phyloP scores from a whole-genome alignment of 2,329 filamentous ascomycete species.

The Fusarium sp. region DNA sequence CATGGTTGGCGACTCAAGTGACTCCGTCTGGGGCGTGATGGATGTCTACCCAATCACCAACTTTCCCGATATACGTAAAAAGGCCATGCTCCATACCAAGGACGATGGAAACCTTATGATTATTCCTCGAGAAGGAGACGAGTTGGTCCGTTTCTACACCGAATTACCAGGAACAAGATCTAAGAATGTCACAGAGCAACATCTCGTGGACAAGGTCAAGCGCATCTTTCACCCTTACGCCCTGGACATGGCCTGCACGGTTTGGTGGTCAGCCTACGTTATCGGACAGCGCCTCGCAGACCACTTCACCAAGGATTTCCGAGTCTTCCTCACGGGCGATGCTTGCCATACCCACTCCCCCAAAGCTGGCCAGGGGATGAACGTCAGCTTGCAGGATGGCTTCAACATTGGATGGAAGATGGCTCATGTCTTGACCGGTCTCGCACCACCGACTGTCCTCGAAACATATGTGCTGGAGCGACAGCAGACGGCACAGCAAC shows the following conservation, averaged over 20 bases:
- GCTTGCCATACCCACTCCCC: constrained; percentile 64
- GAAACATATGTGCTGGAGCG: constrained; percentile 62
- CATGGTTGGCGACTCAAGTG: constrained; percentile 42
- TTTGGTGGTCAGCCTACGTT: constrained; percentile 56
- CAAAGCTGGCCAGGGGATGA: constrained; percentile 77
- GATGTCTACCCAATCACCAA: constrained; percentile 42
- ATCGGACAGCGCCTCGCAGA: constrained; percentile 65
- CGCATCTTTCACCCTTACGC: constrained; percentile 63
- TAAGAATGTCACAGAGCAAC: constrained; percentile 14
- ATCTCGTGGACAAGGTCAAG: constrained; percentile 54
- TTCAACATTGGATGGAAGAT: constrained; percentile 66
- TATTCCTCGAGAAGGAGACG: constrained; percentile 40
- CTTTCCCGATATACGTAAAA: constrained; percentile 44
- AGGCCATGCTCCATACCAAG: constrained; percentile 42
- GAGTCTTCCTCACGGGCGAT: constrained; percentile 74
- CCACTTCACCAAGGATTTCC: constrained; percentile 56
- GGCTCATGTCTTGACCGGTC: constrained; percentile 51
- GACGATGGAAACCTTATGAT: constrained; percentile 40
- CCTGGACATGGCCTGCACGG: constrained; percentile 49
- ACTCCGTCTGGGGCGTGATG: constrained; percentile 45
- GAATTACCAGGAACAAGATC: constrained; percentile 13
- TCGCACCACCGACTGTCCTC: constrained; percentile 41
- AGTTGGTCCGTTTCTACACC: constrained; percentile 41
- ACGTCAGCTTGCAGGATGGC: constrained; percentile 72
- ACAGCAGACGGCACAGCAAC: constrained; percentile 55